Conservation (phyloP, 306 rosid genomes). For the Sophora flavescens region DNA sequence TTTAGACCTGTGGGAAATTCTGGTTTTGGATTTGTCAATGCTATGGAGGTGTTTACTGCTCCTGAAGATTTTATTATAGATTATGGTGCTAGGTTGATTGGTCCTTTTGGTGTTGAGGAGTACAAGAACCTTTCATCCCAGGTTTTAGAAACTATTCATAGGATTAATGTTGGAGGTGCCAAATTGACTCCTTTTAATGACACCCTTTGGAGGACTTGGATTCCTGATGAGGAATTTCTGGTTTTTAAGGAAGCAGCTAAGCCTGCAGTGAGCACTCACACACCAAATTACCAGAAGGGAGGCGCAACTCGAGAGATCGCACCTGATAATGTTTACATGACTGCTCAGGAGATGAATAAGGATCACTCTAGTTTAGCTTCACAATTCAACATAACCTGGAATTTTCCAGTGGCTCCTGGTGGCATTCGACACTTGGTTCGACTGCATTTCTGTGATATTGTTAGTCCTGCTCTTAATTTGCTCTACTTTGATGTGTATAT, state of each 20-base stretch:
- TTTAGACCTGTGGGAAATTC: constrained; percentile 59
- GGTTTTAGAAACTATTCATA: constrained; percentile 77
- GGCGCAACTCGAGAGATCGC: constrained; percentile 74
- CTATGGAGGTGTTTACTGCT: constrained; percentile 76
- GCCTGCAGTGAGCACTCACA: constrained; percentile 51
- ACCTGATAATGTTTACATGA: constrained; percentile 84
- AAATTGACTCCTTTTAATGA: constrained; percentile 83
- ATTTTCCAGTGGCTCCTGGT: constrained; percentile 56
- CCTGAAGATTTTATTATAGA: constrained; percentile 73
- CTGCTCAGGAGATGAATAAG: constrained; percentile 79
- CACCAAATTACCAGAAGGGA: constrained; percentile 75
- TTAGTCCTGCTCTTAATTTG: constrained; percentile 64
- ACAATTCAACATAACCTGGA: constrained; percentile 80
- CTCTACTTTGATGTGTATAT: constrained; percentile 80
- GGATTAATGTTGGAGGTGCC: constrained; percentile 88
- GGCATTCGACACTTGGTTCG: constrained; percentile 69
- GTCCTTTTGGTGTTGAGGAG: constrained; percentile 54
- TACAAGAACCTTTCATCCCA: constrained; percentile 66
- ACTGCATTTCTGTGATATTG: constrained; percentile 87
- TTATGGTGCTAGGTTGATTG: constrained; percentile 64
- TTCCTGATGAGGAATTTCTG: constrained; percentile 77
- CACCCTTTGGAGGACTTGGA: constrained; percentile 90
- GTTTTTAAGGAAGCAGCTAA: constrained; percentile 68
- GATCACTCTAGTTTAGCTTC: constrained; percentile 51
- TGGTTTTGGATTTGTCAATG: constrained; percentile 80